Conservation (phyloP, 352 stramenopile species). For the Phytophthora sojae region DNA sequence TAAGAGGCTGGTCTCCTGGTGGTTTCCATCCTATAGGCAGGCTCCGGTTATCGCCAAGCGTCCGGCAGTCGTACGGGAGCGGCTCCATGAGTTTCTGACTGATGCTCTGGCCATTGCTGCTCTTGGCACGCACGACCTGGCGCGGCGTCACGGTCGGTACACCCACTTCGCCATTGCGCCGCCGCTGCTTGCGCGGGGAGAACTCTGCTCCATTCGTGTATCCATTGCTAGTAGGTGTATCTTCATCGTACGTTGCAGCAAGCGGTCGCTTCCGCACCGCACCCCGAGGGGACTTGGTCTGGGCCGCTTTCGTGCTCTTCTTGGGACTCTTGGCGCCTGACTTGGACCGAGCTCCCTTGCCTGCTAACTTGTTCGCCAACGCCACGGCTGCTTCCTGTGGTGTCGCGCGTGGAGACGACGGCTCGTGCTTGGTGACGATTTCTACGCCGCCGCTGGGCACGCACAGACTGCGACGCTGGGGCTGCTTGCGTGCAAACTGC, state of each 20-base stretch:
- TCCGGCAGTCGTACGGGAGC: constrained; percentile 39
- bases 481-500: constrained; percentile 45
- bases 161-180: constrained; percentile 40
- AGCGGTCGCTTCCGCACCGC: constrained; percentile 33
- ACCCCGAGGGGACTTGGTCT: constrained; percentile 39
- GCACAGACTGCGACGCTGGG: constrained; percentile 30
- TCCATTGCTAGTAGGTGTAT: constrained; percentile 11
- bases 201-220: constrained; percentile 25
- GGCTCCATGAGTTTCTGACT: constrained; percentile 48
- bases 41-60: constrained; percentile 62
- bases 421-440: constrained; percentile 13
- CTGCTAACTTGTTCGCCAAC: constrained; percentile 30
- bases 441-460: constrained; percentile 23
- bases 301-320: constrained; percentile 31
- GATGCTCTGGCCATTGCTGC: constrained; percentile 36
- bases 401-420: constrained; percentile 20
- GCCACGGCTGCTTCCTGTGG: constrained; percentile 20
- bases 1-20: constrained; percentile 4
- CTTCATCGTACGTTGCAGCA: constrained; percentile 21
- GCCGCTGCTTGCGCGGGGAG: constrained; percentile 50
- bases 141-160: constrained; percentile 35
- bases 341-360: constrained; percentile 26
- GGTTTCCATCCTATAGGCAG: constrained; percentile 53
- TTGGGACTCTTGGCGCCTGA: constrained; percentile 31
- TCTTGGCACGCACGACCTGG: constrained; percentile 41